Evolutionary conservation across 768 basidiomycete genomes (phyloP).

Genomic region (Hysterangium stoloniferum): DNA sequence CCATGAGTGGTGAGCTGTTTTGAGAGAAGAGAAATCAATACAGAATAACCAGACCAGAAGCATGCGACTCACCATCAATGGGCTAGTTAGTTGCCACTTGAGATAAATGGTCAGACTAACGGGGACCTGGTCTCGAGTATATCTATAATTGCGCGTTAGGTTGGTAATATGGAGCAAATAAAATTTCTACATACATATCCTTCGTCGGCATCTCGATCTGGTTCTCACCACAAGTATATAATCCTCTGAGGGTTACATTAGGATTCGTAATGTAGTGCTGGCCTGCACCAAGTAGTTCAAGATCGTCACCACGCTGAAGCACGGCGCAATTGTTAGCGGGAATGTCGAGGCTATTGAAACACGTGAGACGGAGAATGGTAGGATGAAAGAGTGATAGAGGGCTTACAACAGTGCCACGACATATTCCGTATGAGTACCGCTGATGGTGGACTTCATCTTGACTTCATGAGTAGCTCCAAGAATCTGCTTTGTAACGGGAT

Average conservation of each 20-base stretch:
- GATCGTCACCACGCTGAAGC: slow-evolving; percentile 71
- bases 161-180: background rate
- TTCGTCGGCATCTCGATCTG: slow-evolving; percentile 85
- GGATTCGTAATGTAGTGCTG: slow-evolving; percentile 83
- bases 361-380: slow-evolving; percentile 5
- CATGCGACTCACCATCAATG: slow-evolving; percentile 32
- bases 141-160: slow-evolving; percentile 32
- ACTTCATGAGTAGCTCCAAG: slow-evolving; percentile 77
- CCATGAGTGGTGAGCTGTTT: slow-evolving; percentile 68
- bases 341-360: slow-evolving; percentile 55
- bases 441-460: slow-evolving; percentile 58
- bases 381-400: slow-evolving; percentile 1
- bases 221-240: slow-evolving; percentile 77
- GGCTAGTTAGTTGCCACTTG: slow-evolving; percentile 59
- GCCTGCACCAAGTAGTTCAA: slow-evolving; percentile 71
- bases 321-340: slow-evolving; percentile 86
- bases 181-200: slow-evolving; percentile 51
- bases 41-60: background rate
- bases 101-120: slow-evolving; percentile 78
- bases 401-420: slow-evolving; percentile 72
- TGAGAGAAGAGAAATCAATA: background rate
- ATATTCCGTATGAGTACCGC: slow-evolving; percentile 46
- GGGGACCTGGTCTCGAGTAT: slow-evolving; percentile 82
- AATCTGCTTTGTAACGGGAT: slow-evolving; percentile 49
- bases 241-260: slow-evolving; percentile 69